Percentiles rank a stretch among this genome's conserved stretches.
These are phyloP conservation scores for Diplodia mutila DNA, from an alignment of 2,329 filamentous ascomycete genomes.

Conservation along the genomic window DNA sequence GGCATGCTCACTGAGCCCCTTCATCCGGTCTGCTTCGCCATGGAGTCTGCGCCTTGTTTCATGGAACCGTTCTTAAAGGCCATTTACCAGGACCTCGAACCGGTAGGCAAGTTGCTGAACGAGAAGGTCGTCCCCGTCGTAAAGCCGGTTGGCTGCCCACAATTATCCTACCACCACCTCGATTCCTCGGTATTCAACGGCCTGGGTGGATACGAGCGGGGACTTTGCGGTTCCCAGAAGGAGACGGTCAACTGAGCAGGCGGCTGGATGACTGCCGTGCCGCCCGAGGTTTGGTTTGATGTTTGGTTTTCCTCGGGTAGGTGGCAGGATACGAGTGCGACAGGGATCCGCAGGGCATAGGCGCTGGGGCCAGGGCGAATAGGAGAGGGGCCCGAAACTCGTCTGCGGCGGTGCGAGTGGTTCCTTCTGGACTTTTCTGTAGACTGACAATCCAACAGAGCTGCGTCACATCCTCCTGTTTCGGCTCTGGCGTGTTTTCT, in stretches of 20 bases:
- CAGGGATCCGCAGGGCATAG: background rate
- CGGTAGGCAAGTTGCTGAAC: background rate
- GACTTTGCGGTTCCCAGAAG: background rate
- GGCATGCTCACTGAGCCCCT: background rate
- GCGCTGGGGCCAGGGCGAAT: constrained; percentile 8
- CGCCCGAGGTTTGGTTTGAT: background rate
- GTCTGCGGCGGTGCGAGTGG: background rate
- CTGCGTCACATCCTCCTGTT: constrained; percentile 1
- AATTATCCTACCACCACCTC: background rate
- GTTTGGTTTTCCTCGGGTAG: background rate
- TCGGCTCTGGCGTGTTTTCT: background rate
- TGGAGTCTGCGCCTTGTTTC: background rate
- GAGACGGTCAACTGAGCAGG: background rate
- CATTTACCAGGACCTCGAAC: background rate
- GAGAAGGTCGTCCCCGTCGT: background rate
- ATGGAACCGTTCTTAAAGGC: background rate
- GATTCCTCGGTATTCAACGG: background rate
- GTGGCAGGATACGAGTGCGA: background rate
- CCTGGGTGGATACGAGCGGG: background rate
- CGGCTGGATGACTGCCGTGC: background rate
- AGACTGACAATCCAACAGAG: background rate
- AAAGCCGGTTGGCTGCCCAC: background rate
- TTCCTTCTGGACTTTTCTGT: background rate
- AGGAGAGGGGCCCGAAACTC: constrained; percentile 22
- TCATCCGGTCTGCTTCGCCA: background rate